phyloP scores from a whole-genome alignment of 352 stramenopile genomes.

The Phytophthora brassicae region DNA sequence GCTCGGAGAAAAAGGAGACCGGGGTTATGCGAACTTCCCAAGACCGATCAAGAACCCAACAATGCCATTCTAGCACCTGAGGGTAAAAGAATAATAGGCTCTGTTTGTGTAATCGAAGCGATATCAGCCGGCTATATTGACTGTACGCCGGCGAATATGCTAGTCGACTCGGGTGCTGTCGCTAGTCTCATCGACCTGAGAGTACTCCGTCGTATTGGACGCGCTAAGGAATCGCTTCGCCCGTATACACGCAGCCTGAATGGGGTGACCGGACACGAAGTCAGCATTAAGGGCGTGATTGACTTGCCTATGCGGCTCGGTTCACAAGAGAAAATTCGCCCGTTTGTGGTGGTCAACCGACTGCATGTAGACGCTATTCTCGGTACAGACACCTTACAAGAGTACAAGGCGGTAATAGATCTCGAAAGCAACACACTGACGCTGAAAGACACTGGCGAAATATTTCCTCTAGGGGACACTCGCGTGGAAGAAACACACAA shows the following conservation, averaged over 20 bases:
- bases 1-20: too few relatives aligned
- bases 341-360: background rate
- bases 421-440: background rate
- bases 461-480: too few relatives aligned
- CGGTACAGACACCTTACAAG: background rate
- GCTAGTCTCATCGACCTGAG: background rate
- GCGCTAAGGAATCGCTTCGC: background rate
- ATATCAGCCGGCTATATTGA: background rate
- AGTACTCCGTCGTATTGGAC: background rate
- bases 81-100: background rate
- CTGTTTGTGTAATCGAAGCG: background rate
- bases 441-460: conserved; percentile 2
- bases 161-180: background rate
- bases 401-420: conserved; percentile 2
- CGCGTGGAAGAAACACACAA: background rate
- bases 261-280: background rate
- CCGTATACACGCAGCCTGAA: background rate
- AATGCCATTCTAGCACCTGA: too few relatives aligned
- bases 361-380: background rate
- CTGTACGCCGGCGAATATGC: background rate
- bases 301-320: background rate
- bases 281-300: background rate
- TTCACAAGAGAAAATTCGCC: background rate
- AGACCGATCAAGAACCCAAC: too few relatives aligned
- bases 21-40: too few relatives aligned